phyloP scores from a whole-genome alignment of 805 yeast genomes.

The Metschnikowia noctiluminum region DNA sequence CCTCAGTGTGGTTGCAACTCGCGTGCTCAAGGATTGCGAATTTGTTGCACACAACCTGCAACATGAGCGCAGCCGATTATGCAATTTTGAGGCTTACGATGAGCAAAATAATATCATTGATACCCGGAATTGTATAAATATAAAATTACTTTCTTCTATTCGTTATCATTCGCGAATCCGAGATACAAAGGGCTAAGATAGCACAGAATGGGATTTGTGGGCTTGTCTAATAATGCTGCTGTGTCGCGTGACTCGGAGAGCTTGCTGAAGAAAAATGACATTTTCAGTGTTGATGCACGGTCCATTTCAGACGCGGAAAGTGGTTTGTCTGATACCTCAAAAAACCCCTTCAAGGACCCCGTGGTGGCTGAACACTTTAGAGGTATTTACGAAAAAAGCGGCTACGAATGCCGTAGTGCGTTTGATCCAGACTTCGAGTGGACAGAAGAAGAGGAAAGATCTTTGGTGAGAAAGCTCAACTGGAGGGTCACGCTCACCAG shows the following conservation, averaged over 20 bases:
- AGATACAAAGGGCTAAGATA: too few species aligned
- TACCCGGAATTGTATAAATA: too few species aligned
- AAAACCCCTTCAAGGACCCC: slow-evolving; percentile 39
- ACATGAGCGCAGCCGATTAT: background rate
- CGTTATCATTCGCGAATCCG: too few species aligned
- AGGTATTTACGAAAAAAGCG: slow-evolving; percentile 42
- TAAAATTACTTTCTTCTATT: too few species aligned
- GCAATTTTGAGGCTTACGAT: background rate
- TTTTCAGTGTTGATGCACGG: slow-evolving; percentile 25
- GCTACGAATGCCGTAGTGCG: slow-evolving; percentile 52
- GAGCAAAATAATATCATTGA: background rate
- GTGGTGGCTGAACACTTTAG: slow-evolving; percentile 44
- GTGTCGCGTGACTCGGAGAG: slow-evolving; percentile 3
- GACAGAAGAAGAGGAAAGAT: slow-evolving; percentile 50
- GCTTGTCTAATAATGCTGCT: background rate
- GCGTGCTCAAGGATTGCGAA: background rate
- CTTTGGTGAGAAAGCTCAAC: slow-evolving; percentile 50
- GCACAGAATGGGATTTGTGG: slow-evolving; percentile 7
- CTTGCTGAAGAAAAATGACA: slow-evolving; percentile 1
- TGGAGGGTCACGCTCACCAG: slow-evolving; percentile 56
- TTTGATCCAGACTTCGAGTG: slow-evolving; percentile 58
- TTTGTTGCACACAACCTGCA: background rate
- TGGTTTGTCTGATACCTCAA: background rate
- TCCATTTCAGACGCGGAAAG: slow-evolving; percentile 15
- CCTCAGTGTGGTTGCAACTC: background rate